These are phyloP conservation scores for Alnus glutinosa DNA, from an alignment of 306 rosid genomes.

Conservation along the genomic window DNA sequence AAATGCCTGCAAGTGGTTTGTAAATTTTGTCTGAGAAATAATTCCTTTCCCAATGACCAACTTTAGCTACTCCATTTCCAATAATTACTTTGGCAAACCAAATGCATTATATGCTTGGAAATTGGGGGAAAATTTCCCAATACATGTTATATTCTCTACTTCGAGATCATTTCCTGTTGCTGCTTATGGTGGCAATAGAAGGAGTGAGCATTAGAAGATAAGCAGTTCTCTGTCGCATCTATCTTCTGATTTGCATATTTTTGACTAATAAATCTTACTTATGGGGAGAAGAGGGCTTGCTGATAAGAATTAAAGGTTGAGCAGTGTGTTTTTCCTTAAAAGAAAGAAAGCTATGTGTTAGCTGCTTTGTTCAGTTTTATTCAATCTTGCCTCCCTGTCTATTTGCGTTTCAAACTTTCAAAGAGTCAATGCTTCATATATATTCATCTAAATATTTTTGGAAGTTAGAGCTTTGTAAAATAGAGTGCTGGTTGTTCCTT, in stretches of 20 bases:
- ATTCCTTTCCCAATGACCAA: not conserved
- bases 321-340: not conserved
- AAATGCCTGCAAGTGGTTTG: too few species aligned
- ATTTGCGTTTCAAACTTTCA: not conserved
- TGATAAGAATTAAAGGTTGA: not conserved
- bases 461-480: conserved; percentile 16
- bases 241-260: not conserved
- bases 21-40: too few species aligned
- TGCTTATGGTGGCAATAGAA: not conserved
- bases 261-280: too few species aligned
- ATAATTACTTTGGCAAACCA: not conserved
- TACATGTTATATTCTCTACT: not conserved
- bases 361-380: not conserved
- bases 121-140: not conserved
- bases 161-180: not conserved
- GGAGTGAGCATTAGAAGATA: not conserved
- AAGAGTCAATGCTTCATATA: not conserved
- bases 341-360: not conserved
- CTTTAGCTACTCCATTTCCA: not conserved
- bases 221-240: not conserved
- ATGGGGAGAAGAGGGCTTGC: too few species aligned
- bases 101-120: not conserved
- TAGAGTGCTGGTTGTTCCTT: conserved; percentile 23
- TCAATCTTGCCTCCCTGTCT: not conserved
- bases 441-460: not conserved